Evolutionary conservation across 75 land plant genomes (phyloP).

Genomic region (Larix kaempferi): DNA sequence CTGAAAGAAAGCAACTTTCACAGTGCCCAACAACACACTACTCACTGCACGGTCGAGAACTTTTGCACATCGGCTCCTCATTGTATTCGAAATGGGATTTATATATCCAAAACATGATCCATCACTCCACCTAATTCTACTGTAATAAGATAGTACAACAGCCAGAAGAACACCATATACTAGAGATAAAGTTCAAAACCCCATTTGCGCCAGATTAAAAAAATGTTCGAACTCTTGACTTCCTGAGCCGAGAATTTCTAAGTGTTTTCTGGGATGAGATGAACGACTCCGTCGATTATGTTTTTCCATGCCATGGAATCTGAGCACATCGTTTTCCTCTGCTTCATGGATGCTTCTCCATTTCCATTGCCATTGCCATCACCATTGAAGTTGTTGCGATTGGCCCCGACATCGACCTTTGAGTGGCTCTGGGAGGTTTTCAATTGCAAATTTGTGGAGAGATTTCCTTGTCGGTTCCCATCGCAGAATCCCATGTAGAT

Average conservation of each 20-base stretch:
- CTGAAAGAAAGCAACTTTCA: constrained; percentile 78
- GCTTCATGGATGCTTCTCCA: neutral
- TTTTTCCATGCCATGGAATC: constrained; percentile 8
- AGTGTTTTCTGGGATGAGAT: neutral
- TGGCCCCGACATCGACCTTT: neutral
- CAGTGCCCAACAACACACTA: constrained; percentile 80
- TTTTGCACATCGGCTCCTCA: constrained; percentile 56
- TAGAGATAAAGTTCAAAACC: constrained; percentile 68
- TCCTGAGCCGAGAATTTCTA: neutral
- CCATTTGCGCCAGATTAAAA: constrained; percentile 82
- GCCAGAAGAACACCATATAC: constrained; percentile 65
- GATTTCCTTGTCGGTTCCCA: neutral
- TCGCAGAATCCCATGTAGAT: too few relatives aligned
- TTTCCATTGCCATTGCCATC: too few relatives aligned
- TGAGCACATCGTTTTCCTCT: neutral
- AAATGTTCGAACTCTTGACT: constrained; percentile 9
- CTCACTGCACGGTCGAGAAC: constrained; percentile 85
- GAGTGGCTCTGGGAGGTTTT: neutral
- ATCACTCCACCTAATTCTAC: constrained; percentile 90
- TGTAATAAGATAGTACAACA: constrained; percentile 78
- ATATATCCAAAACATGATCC: constrained; percentile 68
- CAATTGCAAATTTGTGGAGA: neutral
- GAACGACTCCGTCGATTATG: neutral
- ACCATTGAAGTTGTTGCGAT: too few relatives aligned
- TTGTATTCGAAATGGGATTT: constrained; percentile 62